Evolutionary conservation across 2,329 filamentous ascomycete species (phyloP), one percentile per base, ranked within the genome.

Genomic region (Alternaria burnsii): DNA sequence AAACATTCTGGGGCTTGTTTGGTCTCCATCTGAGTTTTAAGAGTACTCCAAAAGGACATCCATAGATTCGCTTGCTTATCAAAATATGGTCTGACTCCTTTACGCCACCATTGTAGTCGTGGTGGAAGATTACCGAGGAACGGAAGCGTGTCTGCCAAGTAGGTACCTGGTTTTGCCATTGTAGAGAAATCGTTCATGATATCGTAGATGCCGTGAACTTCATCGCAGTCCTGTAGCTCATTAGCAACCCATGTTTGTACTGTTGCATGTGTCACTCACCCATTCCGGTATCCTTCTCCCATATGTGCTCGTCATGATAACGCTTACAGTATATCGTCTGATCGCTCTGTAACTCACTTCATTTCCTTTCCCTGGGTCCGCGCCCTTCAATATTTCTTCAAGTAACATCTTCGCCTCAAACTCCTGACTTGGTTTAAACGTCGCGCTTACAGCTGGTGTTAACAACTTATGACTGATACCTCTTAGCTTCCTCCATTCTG

Each of bases 371-470:
- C 46, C 55, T 44, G 55, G 60, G 43, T 67, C 63, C 42, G 72
- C 69, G 0, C 64, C 70, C 52, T 78, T 79, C 14, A 77, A 59
- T 0, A 84, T 60, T 55, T 83, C 80, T 58, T 74, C 76, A 5
- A 83, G 62, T 36, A 84, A 63, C 64, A 83, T 79, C 63, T 81
- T 83, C 0, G 76, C 71, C 68, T 84, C 82, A 58, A 79, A 83
- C 54, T 82, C 79, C 61, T 83, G 82, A 41, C 73, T 78, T 3
- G 82, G 81, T 40, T 77, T 72, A 57, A 82, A 83, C 1, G 72
- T 77, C 5, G 71, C 70, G 10, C 79, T 79, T 55, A 75, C 76
- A 20, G 65, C 73, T 11, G 71, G 71, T 28, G 80, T 79, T 38
- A 79, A 60, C 7, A 83, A 57, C 61, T 75, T 73, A 65, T 78